Evolutionary conservation across 345 rosid genomes (phyloP), one percentile per base, ranked within the genome.

Genomic region (Trapa bicornis): DNA sequence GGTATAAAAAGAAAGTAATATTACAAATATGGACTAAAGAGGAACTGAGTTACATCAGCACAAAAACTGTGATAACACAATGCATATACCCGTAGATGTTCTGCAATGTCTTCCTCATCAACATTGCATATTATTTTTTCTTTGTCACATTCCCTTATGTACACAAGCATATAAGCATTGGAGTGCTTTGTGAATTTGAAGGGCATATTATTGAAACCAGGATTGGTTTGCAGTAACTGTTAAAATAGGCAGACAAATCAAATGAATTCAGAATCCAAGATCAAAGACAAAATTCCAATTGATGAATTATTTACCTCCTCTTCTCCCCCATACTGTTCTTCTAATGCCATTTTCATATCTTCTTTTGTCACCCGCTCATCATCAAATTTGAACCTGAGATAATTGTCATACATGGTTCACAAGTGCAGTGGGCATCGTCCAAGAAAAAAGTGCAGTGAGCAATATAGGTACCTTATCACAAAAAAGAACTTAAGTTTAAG

Each of bases 321-420:
- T 77, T 94, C 99, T 67, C 99, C 99, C 60, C 99, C 99, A 82
- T 94, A 94, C 72, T 94, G 99, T 78, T 94, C 99, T 71, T 94
- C 99, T 73, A 94, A 75, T 68, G 92, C 97, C 80, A 89, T 91
- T 76, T 87, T 88, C 72, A 79, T 67, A 71, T 91, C 95, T 83
- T 91, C 99, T 79, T 94, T 94, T 22, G 99, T 94, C 68, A 94
- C 99, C 61, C 99, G 87, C 70, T 94, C 99, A 85, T 94, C 99
- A 68, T 94, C 99, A 82, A 94, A 91, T 74, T 91, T 94, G 78
- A 76, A 91, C 99, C 99, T 94, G 66, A 67, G 7, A 41, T 41
- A 41, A 41, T 41, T 41, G 43, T 41, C 7, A 41, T 41, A 41
- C 43, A 41, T 41, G 43, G 43, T 41, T 41, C 43, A 41, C 7